Evolutionary conservation across 345 rosid genomes (phyloP).

Genomic region (Hibiscus trionum): DNA sequence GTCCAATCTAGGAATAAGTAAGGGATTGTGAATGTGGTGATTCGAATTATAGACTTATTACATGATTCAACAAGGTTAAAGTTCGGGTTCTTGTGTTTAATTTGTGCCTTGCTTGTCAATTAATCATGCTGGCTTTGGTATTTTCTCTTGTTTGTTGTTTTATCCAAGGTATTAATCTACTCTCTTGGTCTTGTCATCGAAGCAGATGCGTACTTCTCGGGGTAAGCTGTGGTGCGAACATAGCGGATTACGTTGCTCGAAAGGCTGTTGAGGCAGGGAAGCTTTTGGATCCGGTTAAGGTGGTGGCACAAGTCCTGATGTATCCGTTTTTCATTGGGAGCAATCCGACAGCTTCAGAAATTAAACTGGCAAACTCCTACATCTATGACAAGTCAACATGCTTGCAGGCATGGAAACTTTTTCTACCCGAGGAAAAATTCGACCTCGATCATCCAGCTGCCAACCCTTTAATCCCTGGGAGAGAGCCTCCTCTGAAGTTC

Average conservation of each 20-base stretch:
- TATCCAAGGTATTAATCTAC: background rate
- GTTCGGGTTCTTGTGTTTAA: background rate
- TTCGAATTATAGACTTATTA: background rate
- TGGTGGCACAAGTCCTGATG: slow-evolving; percentile 88
- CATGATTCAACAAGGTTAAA: background rate
- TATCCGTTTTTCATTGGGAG: slow-evolving; percentile 86
- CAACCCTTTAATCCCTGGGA: slow-evolving; percentile 66
- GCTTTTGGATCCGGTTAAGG: slow-evolving; percentile 75
- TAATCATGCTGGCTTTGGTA: no score
- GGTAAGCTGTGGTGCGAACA: slow-evolving; percentile 80
- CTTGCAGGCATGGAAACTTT: slow-evolving; percentile 79
- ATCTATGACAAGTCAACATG: slow-evolving; percentile 71
- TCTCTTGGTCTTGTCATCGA: slow-evolving; percentile 5
- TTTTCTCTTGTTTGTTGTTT: no score
- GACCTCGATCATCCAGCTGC: slow-evolving; percentile 82
- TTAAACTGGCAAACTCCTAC: slow-evolving; percentile 72
- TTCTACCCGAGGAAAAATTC: slow-evolving; percentile 64
- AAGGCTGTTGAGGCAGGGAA: slow-evolving; percentile 81
- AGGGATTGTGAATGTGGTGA: background rate
- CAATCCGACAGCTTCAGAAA: slow-evolving; percentile 65
- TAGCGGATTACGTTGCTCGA: slow-evolving; percentile 78
- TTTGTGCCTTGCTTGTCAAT: no score
- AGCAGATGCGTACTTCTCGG: slow-evolving; percentile 87
- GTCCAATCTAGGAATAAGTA: background rate
- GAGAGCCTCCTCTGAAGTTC: slow-evolving; percentile 69